phyloP scores from a whole-genome alignment of 2,329 filamentous ascomycete species.

The Epichloe hybrida region DNA sequence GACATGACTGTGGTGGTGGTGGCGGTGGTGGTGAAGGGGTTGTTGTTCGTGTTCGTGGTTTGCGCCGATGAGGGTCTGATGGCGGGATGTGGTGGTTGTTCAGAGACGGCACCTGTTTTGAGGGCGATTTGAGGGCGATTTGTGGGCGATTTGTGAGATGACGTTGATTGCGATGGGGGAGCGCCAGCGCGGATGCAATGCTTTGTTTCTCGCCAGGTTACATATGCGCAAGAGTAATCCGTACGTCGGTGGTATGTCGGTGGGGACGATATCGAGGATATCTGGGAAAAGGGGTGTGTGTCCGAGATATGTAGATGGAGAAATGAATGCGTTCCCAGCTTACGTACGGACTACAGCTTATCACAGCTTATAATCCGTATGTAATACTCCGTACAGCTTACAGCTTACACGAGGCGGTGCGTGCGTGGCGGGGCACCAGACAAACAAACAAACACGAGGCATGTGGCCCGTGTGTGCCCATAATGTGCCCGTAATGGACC shows the following conservation, averaged over 20 bases:
- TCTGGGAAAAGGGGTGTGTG: background rate
- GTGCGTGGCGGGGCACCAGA: too few species aligned
- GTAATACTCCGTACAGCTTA: too few species aligned
- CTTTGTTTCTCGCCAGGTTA: background rate
- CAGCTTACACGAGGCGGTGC: too few species aligned
- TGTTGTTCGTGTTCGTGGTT: background rate
- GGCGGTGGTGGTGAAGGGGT: background rate
- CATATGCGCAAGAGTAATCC: background rate
- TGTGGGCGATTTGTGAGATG: background rate
- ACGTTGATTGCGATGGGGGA: background rate
- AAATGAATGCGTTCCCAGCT: too few species aligned
- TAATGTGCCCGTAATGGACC: too few species aligned
- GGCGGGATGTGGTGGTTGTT: background rate
- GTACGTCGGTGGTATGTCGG: background rate
- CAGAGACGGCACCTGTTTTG: background rate
- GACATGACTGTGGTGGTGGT: constrained; percentile 4
- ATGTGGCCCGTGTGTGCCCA: too few species aligned
- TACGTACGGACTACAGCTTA: too few species aligned
- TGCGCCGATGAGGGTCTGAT: background rate
- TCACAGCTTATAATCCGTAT: too few species aligned
- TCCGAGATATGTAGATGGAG: too few species aligned
- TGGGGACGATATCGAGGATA: background rate
- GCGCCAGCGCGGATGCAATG: background rate
- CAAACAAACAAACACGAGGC: too few species aligned
- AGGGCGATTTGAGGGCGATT: background rate